These are phyloP conservation scores for Candolleomyces eurysporus DNA, from an alignment of 768 basidiomycete genomes.

Conservation along the genomic window DNA sequence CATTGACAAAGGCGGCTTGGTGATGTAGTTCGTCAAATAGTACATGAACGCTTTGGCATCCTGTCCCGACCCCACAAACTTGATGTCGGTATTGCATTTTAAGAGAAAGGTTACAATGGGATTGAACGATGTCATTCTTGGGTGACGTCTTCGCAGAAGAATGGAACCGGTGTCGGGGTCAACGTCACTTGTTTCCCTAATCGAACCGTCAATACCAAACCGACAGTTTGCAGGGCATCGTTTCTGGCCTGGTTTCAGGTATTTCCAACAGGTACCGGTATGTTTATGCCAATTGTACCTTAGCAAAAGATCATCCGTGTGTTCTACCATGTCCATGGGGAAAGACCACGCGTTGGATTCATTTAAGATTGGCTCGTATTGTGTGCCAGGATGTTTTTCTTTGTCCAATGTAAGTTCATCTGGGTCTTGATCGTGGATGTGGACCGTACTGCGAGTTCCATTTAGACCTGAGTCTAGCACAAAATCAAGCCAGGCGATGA, in stretches of 20 bases:
- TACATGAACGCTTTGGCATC: conserved; percentile 8
- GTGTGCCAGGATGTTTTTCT: not conserved
- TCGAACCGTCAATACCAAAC: not conserved
- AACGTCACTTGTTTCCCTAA: not conserved
- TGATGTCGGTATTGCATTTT: conserved; percentile 10
- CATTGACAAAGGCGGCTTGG: conserved; percentile 6
- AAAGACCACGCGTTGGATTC: no score
- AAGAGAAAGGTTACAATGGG: not conserved
- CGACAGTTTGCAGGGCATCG: not conserved
- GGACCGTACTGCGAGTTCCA: not conserved
- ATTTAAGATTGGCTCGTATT: not conserved
- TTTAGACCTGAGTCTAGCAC: not conserved
- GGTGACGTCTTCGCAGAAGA: not conserved
- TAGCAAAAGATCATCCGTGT: not conserved
- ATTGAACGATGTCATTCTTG: not conserved
- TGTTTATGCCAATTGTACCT: not conserved
- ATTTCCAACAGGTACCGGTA: not conserved
- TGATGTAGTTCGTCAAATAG: conserved; percentile 13
- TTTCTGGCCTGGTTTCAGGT: not conserved
- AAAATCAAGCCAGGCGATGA: not conserved
- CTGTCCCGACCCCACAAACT: conserved; percentile 8
- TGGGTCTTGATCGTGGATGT: not conserved
- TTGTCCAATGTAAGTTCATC: not conserved
- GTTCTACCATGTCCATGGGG: not conserved
- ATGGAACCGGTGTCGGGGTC: not conserved